These are phyloP conservation scores for Austropuccinia psidii DNA, from an alignment of 1,284 basidiomycete genomes.

Conservation along the genomic window DNA sequence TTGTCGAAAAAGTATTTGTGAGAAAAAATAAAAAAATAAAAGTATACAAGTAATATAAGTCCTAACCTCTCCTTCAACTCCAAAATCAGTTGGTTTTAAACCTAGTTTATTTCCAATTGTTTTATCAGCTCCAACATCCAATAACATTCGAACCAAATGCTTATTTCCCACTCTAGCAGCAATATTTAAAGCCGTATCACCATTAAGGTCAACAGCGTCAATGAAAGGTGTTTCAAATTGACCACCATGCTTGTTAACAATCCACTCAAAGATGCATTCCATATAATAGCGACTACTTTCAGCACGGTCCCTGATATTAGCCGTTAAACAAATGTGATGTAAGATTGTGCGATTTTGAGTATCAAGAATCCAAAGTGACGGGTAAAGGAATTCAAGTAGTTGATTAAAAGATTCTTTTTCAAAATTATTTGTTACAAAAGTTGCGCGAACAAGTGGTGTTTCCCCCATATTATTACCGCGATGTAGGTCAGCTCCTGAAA, in stretches of 20 bases:
- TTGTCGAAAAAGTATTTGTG: slow-evolving; percentile 26
- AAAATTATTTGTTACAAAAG: slow-evolving; percentile 78
- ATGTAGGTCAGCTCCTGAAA: slow-evolving; percentile 70
- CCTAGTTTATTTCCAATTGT: slow-evolving; percentile 88
- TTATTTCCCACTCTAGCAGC: slow-evolving; percentile 88
- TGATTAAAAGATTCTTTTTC: slow-evolving; percentile 64
- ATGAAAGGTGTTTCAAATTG: slow-evolving; percentile 67
- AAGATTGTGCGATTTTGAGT: slow-evolving; percentile 77
- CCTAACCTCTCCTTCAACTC: slow-evolving; percentile 73
- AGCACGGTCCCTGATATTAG: slow-evolving; percentile 80
- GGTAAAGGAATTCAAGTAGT: slow-evolving; percentile 59
- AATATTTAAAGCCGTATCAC: slow-evolving; percentile 92
- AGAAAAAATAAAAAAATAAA: slow-evolving; percentile 22
- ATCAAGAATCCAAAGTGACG: slow-evolving; percentile 80
- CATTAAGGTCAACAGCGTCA: slow-evolving; percentile 89
- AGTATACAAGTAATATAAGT: background rate
- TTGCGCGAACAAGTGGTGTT: slow-evolving; percentile 85
- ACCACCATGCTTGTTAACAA: slow-evolving; percentile 52
- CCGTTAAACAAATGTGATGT: slow-evolving; percentile 88
- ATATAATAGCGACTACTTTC: slow-evolving; percentile 82
- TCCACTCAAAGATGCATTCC: slow-evolving; percentile 76
- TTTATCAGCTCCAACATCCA: slow-evolving; percentile 91
- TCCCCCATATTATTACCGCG: slow-evolving; percentile 90
- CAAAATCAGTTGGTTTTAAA: slow-evolving; percentile 84
- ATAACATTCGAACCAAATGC: slow-evolving; percentile 71